Evolutionary conservation across 164 flowering plant genomes (phyloP), one percentile per base, ranked within the genome.

Genomic region (Vitis labrusca): DNA sequence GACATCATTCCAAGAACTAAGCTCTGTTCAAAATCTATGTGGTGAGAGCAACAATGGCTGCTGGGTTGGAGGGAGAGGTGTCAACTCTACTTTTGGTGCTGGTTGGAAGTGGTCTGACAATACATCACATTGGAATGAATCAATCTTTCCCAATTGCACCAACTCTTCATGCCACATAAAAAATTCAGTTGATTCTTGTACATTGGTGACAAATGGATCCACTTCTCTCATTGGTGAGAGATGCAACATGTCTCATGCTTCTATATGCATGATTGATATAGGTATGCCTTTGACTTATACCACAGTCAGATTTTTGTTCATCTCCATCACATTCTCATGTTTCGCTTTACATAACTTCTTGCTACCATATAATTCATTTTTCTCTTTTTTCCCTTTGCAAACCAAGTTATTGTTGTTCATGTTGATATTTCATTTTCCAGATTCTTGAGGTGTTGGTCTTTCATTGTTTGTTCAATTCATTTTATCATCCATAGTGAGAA

Each of bases 101-200:
- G 75, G 68, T 74, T 94, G 98, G 98, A 87, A 76, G 69, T 91
- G 98, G 98, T 88, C 93, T 68, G 96, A 91, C 70, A 78, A 84
- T 77, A 32, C 76, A 14, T 77, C 90, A 9, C 49, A 47, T 17
- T 86, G 89, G 91, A 89, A 91, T 74, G 77, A 76, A 10, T 83
- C 92, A 12, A 53, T 86, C 23, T 70, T 72, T 70, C 76, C 79
- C 60, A 79, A 71, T 66, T 90, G 92, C 80, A 23, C 75, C 70
- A 81, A 70, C 63, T 48, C 50, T 50, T 71, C 92, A 32, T 89
- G 97, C 74, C 77, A 56, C 9, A 15, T 8, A 50, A 64, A 71
- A 61, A 73, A 69, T 19, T 61, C 78, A 47, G 64, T 48, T 66
- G 78, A 86, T 73, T 73, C 74, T n/a, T 91, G 96, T 72, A 71